These are phyloP conservation scores for Aspergillus sp. DNA, from an alignment of 2,329 filamentous ascomycete species.

Conservation along the genomic window DNA sequence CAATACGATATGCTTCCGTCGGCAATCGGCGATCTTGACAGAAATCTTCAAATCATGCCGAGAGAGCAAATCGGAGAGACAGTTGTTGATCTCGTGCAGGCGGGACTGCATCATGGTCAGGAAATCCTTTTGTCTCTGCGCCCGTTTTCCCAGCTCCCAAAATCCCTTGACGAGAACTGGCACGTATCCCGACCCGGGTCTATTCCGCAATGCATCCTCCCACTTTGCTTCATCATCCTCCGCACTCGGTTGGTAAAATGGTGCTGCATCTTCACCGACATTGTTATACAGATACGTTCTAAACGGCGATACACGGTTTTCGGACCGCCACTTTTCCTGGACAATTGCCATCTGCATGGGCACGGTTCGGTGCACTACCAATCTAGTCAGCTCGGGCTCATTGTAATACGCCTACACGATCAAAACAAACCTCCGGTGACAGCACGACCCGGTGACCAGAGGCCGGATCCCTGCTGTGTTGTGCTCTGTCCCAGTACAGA, in stretches of 20 bases:
- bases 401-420: conserved; percentile 6
- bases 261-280: conserved; percentile 54
- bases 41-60: conserved; percentile 58
- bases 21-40: conserved; percentile 54
- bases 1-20: conserved; percentile 55
- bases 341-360: conserved; percentile 58
- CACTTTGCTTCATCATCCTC: conserved; percentile 58
- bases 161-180: conserved; percentile 59
- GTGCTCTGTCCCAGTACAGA: conserved; percentile 39
- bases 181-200: conserved; percentile 54
- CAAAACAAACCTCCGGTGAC: conserved; percentile 31
- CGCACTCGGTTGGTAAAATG: conserved; percentile 56
- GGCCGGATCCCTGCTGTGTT: conserved; percentile 32
- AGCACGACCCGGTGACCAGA: conserved; percentile 41
- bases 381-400: conserved; percentile 9
- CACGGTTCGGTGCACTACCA: conserved; percentile 54
- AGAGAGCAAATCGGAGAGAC: conserved; percentile 54
- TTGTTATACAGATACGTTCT: conserved; percentile 61
- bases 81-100: conserved; percentile 62
- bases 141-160: conserved; percentile 53
- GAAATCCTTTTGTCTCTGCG: conserved; percentile 53
- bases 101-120: conserved; percentile 55
- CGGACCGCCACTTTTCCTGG: conserved; percentile 58
- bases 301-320: conserved; percentile 49
- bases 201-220: conserved; percentile 59